These are phyloP conservation scores for Solanum microdontum DNA, from an alignment of 257 asterid species.

Conservation along the genomic window DNA sequence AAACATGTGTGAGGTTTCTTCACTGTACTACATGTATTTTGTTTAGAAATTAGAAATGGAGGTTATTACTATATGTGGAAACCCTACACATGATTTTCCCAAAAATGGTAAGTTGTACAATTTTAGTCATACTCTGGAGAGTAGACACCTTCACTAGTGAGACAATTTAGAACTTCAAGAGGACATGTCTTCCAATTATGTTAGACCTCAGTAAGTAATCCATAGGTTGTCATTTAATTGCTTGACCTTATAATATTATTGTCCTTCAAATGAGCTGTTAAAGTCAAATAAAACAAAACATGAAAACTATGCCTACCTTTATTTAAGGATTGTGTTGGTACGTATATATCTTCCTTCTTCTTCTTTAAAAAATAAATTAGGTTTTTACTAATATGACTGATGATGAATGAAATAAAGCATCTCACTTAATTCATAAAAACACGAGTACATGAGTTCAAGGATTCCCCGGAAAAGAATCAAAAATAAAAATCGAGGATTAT, in stretches of 20 bases:
- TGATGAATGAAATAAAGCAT: neutral
- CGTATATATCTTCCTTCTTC: neutral
- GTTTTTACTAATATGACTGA: neutral
- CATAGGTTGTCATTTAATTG: neutral
- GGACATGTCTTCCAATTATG: neutral
- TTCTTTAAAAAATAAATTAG: neutral
- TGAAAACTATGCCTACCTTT: neutral
- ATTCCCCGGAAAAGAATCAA: neutral
- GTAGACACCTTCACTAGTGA: neutral
- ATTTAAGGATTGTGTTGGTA: neutral
- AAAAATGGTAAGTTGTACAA: neutral
- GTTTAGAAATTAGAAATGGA: neutral
- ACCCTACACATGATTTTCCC: neutral
- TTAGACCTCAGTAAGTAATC: neutral
- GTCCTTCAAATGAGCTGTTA: neutral
- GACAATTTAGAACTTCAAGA: neutral
- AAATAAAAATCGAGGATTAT: neutral
- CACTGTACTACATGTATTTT: neutral
- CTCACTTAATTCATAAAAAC: neutral
- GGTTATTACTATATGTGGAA: neutral
- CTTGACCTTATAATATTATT: neutral
- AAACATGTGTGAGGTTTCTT: neutral
- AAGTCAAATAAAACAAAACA: neutral
- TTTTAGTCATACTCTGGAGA: neutral
- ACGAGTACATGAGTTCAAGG: neutral